Evolutionary conservation across 1,284 basidiomycete genomes (phyloP).

Genomic region (Naganishia albida): DNA sequence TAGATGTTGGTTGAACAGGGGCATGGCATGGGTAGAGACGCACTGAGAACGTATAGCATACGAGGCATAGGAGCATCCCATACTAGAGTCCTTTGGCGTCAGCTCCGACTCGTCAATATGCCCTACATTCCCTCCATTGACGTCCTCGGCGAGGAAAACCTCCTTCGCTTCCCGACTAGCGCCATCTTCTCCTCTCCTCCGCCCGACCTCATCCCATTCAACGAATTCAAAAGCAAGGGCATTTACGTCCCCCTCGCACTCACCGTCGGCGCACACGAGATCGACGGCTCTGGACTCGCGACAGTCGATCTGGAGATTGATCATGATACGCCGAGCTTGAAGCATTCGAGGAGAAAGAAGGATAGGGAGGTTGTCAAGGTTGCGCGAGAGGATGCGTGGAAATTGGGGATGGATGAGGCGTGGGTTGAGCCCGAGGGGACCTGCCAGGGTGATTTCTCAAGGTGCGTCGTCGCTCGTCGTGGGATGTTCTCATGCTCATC

Average conservation of each 20-base stretch:
- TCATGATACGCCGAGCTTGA: background rate
- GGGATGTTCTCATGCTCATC: background rate
- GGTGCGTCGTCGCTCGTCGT: too few species aligned
- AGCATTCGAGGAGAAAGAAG: background rate
- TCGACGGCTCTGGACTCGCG: constrained; percentile 1
- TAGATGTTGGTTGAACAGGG: constrained; percentile 11
- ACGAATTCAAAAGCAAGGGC: background rate
- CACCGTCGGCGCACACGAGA: constrained; percentile 6
- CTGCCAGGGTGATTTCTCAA: constrained; percentile 1
- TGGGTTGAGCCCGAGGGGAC: constrained; percentile 16
- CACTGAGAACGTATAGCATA: too few species aligned
- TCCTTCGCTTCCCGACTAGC: constrained; percentile 24
- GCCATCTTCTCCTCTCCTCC: constrained; percentile 5
- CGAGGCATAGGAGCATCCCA: too few species aligned
- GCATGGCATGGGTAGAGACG: too few species aligned
- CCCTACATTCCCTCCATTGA: constrained; percentile 23
- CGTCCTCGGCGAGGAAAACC: constrained; percentile 10
- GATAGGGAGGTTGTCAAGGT: background rate
- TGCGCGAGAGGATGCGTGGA: constrained; percentile 7
- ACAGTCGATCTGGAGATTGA: constrained; percentile 4
- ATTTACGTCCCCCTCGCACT: constrained; percentile 15
- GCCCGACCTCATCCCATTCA: background rate
- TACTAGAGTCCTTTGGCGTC: too few species aligned
- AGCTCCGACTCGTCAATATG: background rate
- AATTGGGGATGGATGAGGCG: constrained; percentile 2